These are phyloP conservation scores for Nigrospora sphaerica DNA, from an alignment of 2,329 filamentous ascomycete species.

Conservation along the genomic window DNA sequence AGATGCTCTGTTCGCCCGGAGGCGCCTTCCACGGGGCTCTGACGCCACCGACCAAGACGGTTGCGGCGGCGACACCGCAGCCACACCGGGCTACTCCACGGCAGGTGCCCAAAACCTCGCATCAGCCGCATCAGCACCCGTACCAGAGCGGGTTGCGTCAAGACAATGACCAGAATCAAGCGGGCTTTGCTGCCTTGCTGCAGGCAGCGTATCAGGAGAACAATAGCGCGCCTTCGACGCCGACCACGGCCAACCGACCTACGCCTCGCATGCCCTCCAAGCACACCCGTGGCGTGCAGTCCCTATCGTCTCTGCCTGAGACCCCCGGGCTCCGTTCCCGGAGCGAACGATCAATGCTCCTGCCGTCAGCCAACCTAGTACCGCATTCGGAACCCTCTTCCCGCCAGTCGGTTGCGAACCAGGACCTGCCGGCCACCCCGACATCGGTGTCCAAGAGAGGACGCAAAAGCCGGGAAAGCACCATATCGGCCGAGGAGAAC, in stretches of 20 bases:
- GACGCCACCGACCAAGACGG: conserved; percentile 41
- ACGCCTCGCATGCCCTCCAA: conserved; percentile 44
- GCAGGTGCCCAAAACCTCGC: conserved; percentile 37
- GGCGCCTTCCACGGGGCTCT: conserved; percentile 57
- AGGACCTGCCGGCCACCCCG: conserved; percentile 33
- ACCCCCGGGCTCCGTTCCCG: conserved; percentile 57
- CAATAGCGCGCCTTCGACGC: conserved; percentile 68
- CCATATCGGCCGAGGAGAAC: conserved; percentile 64
- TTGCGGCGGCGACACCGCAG: conserved; percentile 33
- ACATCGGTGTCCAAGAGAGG: conserved; percentile 31
- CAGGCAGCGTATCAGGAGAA: conserved; percentile 75
- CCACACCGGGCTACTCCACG: conserved; percentile 41
- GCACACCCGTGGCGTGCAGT: conserved; percentile 72
- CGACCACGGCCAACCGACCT: conserved; percentile 39
- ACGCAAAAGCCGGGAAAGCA: conserved; percentile 74
- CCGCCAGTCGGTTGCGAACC: conserved; percentile 23
- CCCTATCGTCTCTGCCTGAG: conserved; percentile 74
- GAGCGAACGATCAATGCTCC: conserved; percentile 43
- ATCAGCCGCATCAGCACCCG: conserved; percentile 1
- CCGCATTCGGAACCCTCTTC: conserved; percentile 50
- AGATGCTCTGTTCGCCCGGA: conserved; percentile 68
- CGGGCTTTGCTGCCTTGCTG: conserved; percentile 70
- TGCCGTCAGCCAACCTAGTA: conserved; percentile 57
- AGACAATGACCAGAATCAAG: conserved; percentile 47
- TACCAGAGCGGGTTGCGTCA: conserved; percentile 27